Evolutionary conservation across 495 filamentous ascomycete species (phyloP), one percentile per base, ranked within the genome.

Genomic region (Tetracladium setigerum): DNA sequence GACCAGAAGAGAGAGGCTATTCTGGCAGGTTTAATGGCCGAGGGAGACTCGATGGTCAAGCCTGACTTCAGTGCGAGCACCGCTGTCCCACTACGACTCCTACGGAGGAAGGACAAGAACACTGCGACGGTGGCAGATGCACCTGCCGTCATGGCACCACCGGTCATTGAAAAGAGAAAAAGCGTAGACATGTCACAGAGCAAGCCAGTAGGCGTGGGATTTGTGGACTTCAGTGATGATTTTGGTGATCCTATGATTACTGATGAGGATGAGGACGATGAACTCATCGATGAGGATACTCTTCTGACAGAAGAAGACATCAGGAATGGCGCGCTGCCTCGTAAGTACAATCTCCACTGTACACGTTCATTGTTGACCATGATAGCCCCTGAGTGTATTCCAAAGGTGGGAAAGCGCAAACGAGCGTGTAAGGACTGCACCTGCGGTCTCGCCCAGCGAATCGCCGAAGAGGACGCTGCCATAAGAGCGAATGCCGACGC

Each of bases 351-450:
- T n/a, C n/a, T 14, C 14, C 32, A 30, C 49, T 54, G 54, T 60
- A 48, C 47, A 3, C 30, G n/a, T n/a, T n/a, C n/a, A n/a, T n/a
- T n/a, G n/a, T n/a, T n/a, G n/a, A n/a, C n/a, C n/a, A n/a, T n/a
- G n/a, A 15, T 52, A 94, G 86, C 90, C 41, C 74, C 81, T 15
- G 86, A 94, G 66, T 97, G 91, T 59, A 72, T 75, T 35, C 90
- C 91, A 31, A 81, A 85, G 67, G 69, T 79, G 24, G 87, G 86
- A 46, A 91, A 92, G 69, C 82, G 89, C 54, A 81, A 90, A 49
- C 79, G 89, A 44, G 89, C 92, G 47, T 98, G 92, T 72, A 97
- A 97, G 67, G 92, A 98, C 69, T 98, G 92, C 70, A 94, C 87
- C 4, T 98, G 92, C 59, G 92, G 94, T 33, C 75, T 98, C 4